Evolutionary conservation across 495 filamentous ascomycete species (phyloP), one percentile per base, ranked within the genome.

Genomic region (Neurospora terricola): DNA sequence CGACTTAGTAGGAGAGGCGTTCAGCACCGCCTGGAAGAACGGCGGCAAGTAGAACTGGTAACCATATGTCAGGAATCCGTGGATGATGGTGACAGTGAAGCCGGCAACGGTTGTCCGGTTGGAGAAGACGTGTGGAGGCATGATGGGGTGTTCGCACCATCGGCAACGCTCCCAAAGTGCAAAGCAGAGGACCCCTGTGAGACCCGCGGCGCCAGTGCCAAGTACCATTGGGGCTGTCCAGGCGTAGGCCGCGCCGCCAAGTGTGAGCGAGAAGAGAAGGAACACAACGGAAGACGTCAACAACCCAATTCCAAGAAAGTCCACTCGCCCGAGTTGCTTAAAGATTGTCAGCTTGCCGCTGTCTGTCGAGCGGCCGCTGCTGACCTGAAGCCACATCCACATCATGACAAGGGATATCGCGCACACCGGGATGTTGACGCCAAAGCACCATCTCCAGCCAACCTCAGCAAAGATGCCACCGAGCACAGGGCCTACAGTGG

Each of bases 391-490:
- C 78, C 78, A 80, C 39, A 77, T 66, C 77, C 75, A 78, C 77
- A 78, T 80, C 69, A 80, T 70, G 43, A 77, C 69, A 27, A 80
- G 72, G 3, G 77, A 73, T 7, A 76, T 21, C 30, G 74, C 14
- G 70, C 77, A 80, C 36, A 80, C 71, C 42, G 78, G 78, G 27
- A 80, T 76, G 70, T 80, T 80, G 77, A 80, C 73, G 10, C 70
- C 72, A 30, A 80, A 80, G 62, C 78, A 80, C 77, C 74, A 78
- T 21, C 78, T 39, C 78, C 78, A 80, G 72, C 74, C 76, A 6
- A 36, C 74, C 70, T 83, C 76, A 82, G 93, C 92, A 75, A 95
- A 93, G 9, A 91, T 87, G 30, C 92, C 92, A 14, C 92, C 92
- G 8, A 94, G 80, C 10, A 94, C 86, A 4, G 92, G 92, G 2